Percentiles rank a stretch among this genome's conserved stretches.
Evolutionary conservation across 192 early-diverging fungal species (phyloP).

Genomic region (Rhizoclosmatium globosum): DNA sequence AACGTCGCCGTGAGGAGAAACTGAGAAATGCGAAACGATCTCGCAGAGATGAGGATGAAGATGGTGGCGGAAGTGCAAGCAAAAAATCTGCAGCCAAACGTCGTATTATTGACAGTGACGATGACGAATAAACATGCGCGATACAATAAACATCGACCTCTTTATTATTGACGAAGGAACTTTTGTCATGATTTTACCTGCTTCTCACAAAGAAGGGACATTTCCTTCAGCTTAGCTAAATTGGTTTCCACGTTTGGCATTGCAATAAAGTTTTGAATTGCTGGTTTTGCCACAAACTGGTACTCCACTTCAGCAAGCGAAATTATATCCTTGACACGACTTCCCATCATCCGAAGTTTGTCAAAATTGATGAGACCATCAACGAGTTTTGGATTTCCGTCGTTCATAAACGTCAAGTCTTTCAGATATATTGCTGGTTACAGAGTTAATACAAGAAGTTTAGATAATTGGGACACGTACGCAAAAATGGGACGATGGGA

Average conservation of each 20-base stretch:
- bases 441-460: slow-evolving; percentile 49
- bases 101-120: slow-evolving; percentile 47
- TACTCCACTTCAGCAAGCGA: slow-evolving; percentile 48
- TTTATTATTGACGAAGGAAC: not conserved
- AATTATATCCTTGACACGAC: slow-evolving; percentile 61
- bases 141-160: not conserved
- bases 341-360: slow-evolving; percentile 69
- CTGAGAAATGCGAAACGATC: slow-evolving; percentile 18
- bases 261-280: slow-evolving; percentile 61
- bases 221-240: slow-evolving; percentile 58
- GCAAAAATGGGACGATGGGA: slow-evolving; percentile 70
- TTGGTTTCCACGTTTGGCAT: slow-evolving; percentile 61
- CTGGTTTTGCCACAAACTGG: slow-evolving; percentile 52
- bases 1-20: slow-evolving; percentile 32
- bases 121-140: slow-evolving; percentile 38
- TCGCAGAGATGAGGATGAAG: slow-evolving; percentile 9
- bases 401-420: slow-evolving; percentile 76
- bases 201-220: slow-evolving; percentile 55
- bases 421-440: slow-evolving; percentile 69
- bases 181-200: slow-evolving; percentile 10
- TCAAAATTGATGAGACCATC: slow-evolving; percentile 67
- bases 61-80: not conserved
- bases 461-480: slow-evolving; percentile 44
- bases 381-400: slow-evolving; percentile 71
- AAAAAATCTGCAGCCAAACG: slow-evolving; percentile 34